phyloP scores from a whole-genome alignment of 1,284 basidiomycete species.

The Apiotrichum veenhuisii region DNA sequence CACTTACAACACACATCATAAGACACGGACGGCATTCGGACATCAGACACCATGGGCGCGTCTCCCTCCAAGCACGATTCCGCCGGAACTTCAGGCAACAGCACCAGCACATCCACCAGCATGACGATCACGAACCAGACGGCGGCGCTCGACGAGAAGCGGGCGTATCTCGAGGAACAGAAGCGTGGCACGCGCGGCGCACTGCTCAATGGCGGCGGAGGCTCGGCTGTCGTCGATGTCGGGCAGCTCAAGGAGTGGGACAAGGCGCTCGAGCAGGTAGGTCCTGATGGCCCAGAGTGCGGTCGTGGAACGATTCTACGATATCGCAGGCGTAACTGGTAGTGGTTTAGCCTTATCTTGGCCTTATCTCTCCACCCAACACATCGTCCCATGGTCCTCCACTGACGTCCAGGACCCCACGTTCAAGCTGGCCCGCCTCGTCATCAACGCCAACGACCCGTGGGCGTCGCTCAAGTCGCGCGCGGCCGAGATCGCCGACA shows the following conservation, averaged over 20 bases:
- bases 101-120: not conserved
- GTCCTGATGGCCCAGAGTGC: no score
- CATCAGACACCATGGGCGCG: not conserved
- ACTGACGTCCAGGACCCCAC: slow-evolving; percentile 54
- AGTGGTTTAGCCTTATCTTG: no score
- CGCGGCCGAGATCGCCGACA: slow-evolving; percentile 61
- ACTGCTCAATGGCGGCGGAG: not conserved
- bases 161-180: slow-evolving; percentile 6
- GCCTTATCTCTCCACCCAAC: no score
- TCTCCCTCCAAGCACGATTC: not conserved
- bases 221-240: slow-evolving; percentile 51
- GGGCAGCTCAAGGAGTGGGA: slow-evolving; percentile 65
- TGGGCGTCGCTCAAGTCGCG: slow-evolving; percentile 64
- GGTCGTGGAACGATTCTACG: no score
- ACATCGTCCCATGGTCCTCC: no score
- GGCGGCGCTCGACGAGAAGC: slow-evolving; percentile 11
- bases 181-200: not conserved
- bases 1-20: not conserved
- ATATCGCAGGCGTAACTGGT: no score
- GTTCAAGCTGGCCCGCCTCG: slow-evolving; percentile 70
- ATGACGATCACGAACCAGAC: not conserved
- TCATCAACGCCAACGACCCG: slow-evolving; percentile 72
- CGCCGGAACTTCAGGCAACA: not conserved
- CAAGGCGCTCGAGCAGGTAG: slow-evolving; percentile 53
- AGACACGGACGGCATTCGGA: no score